These are phyloP conservation scores for Trametes sanguinea DNA, from an alignment of 768 basidiomycete species.

Conservation along the genomic window DNA sequence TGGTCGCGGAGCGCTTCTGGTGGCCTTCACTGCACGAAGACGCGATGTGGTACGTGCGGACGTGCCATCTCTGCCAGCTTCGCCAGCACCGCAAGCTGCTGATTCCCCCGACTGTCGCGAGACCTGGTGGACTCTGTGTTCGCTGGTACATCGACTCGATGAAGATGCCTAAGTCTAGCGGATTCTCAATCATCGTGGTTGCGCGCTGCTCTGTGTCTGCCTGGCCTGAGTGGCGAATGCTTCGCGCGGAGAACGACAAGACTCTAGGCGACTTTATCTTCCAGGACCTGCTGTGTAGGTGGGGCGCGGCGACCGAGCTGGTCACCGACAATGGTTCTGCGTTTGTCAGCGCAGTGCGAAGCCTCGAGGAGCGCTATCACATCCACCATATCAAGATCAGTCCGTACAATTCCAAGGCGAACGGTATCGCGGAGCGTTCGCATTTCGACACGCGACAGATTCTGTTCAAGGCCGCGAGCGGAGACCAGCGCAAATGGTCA, in stretches of 20 bases:
- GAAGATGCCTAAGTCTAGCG: slow-evolving; percentile 38
- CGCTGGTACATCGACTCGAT: slow-evolving; percentile 45
- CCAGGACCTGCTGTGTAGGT: slow-evolving; percentile 38
- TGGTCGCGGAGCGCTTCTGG: slow-evolving; percentile 26
- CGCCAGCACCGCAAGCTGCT: slow-evolving; percentile 24
- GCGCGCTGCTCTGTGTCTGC: slow-evolving; percentile 36
- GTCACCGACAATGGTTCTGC: slow-evolving; percentile 45
- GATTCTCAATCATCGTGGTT: slow-evolving; percentile 40
- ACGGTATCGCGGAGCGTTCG: slow-evolving; percentile 40
- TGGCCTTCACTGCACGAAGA: slow-evolving; percentile 29
- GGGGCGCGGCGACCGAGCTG: slow-evolving; percentile 41
- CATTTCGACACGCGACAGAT: slow-evolving; percentile 37
- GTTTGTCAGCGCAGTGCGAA: slow-evolving; percentile 28
- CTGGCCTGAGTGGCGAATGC: slow-evolving; percentile 35
- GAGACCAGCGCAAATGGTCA: no score
- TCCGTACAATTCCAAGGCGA: slow-evolving; percentile 44
- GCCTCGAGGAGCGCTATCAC: slow-evolving; percentile 29
- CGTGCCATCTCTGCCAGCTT: slow-evolving; percentile 44
- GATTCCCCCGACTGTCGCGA: slow-evolving; percentile 25
- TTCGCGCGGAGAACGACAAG: slow-evolving; percentile 33
- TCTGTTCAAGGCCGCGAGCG: slow-evolving; percentile 35
- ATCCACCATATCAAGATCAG: slow-evolving; percentile 44
- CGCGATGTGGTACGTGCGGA: slow-evolving; percentile 25
- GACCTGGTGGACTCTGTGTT: slow-evolving; percentile 31
- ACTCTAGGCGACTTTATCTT: slow-evolving; percentile 37